Conservation (phyloP, 2,329 filamentous ascomycete genomes). For the Botryotinia convoluta region DNA sequence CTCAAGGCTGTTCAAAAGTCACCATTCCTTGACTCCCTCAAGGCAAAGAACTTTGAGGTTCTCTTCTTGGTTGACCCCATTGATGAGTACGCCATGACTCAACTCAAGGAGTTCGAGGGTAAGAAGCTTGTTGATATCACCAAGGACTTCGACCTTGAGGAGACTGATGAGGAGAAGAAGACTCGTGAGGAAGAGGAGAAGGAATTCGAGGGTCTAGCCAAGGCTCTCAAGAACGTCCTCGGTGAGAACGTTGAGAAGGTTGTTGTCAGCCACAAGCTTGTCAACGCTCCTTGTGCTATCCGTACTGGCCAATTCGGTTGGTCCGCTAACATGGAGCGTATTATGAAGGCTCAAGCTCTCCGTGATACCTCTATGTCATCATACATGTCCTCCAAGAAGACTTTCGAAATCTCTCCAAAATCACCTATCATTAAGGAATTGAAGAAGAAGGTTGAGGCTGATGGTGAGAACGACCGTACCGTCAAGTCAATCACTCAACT, state of each 20-base stretch:
- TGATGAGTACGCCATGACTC: slow-evolving; percentile 43
- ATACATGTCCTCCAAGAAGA: slow-evolving; percentile 99
- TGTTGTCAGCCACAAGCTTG: slow-evolving; percentile 96
- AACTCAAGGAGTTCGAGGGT: slow-evolving; percentile 92
- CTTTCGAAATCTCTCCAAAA: slow-evolving; percentile 99
- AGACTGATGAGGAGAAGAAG: slow-evolving; percentile 99
- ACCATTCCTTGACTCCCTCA: slow-evolving; percentile 97
- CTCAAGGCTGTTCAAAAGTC: slow-evolving; percentile 98
- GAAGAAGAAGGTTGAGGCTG: slow-evolving; percentile 97
- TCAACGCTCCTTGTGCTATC: slow-evolving; percentile 93
- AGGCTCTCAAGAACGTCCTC: slow-evolving; percentile 98
- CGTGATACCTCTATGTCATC: slow-evolving; percentile 99
- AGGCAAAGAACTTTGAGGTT: slow-evolving; percentile 99
- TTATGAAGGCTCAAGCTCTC: slow-evolving; percentile 99
- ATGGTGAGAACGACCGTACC: slow-evolving; percentile 97
- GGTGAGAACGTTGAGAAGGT: slow-evolving; percentile 99
- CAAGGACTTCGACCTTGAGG: slow-evolving; percentile 99
- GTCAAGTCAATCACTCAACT: slow-evolving; percentile 99
- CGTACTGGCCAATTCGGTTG: slow-evolving; percentile 99
- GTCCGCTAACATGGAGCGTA: slow-evolving; percentile 99
- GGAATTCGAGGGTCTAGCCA: slow-evolving; percentile 92
- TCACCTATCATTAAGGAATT: slow-evolving; percentile 97
- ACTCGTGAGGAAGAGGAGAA: slow-evolving; percentile 95
- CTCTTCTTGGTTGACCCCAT: slow-evolving; percentile 99
- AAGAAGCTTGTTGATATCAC: slow-evolving; percentile 99